phyloP scores from a whole-genome alignment of 352 stramenopile genomes.

The Phytophthora boehmeriae region DNA sequence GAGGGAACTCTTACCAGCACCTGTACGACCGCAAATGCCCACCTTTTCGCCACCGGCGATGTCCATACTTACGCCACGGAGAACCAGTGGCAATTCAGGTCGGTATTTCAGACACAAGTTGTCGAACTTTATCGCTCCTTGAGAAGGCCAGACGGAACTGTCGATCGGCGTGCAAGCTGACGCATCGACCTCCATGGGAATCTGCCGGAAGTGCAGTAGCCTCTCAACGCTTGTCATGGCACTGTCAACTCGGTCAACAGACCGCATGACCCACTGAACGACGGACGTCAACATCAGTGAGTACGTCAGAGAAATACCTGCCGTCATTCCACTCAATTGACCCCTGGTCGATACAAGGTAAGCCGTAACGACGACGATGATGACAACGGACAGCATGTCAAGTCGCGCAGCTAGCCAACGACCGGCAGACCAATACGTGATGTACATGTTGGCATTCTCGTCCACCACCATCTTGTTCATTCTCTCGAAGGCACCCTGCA shows the following conservation, averaged over 20 bases:
- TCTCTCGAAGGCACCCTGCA: conserved; percentile 40
- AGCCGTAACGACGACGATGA: conserved; percentile 88
- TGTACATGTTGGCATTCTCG: conserved; percentile 43
- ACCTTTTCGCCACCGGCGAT: conserved; percentile 35
- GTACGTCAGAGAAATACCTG: conserved; percentile 17
- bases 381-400: conserved; percentile 72
- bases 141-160: conserved; percentile 29
- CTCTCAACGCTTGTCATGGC: conserved; percentile 46
- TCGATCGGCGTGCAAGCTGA: conserved; percentile 6
- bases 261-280: conserved; percentile 30
- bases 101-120: conserved; percentile 30
- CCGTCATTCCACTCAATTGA: conserved; percentile 28
- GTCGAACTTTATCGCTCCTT: conserved; percentile 38
- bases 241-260: conserved; percentile 49
- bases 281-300: conserved; percentile 42
- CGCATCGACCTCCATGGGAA: conserved; percentile 35
- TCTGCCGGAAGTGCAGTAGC: conserved; percentile 36
- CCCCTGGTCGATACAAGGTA: conserved; percentile 74
- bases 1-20: conserved; percentile 27
- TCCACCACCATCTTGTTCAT: conserved; percentile 51
- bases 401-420: conserved; percentile 95
- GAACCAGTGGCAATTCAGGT: conserved; percentile 45
- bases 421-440: conserved; percentile 48
- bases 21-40: conserved; percentile 27
- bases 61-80: conserved; percentile 39